These are phyloP conservation scores for Pseudoneurospora amorphoporcata DNA, from an alignment of 495 filamentous ascomycete genomes.

Conservation along the genomic window DNA sequence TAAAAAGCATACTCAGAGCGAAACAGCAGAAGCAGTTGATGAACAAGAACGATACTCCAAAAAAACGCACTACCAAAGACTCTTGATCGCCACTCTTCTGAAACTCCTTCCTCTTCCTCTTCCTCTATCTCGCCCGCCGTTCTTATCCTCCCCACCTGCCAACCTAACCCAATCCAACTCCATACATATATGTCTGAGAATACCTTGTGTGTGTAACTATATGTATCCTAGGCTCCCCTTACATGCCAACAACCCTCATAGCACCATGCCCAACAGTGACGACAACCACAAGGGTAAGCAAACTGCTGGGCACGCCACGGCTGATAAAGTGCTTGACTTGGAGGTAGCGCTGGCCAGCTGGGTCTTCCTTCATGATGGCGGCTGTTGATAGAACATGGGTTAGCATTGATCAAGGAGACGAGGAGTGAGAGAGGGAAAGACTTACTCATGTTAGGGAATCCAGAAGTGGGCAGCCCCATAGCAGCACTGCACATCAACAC, in stretches of 20 bases:
- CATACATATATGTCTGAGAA: neutral
- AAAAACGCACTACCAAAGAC: neutral
- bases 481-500: conserved; percentile 56
- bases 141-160: neutral
- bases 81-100: neutral
- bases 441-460: conserved; percentile 99
- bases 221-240: conserved; percentile 3
- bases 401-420: neutral
- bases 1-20: neutral
- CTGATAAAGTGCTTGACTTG: conserved; percentile 90
- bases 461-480: conserved; percentile 90
- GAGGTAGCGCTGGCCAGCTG: conserved; percentile 83
- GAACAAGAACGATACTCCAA: neutral
- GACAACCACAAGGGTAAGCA: conserved; percentile 73
- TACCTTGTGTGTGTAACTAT: neutral
- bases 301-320: conserved; percentile 73
- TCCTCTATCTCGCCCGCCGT: neutral
- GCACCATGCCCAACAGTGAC: conserved; percentile 79
- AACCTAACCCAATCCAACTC: too few relatives aligned
- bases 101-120: neutral
- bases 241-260: conserved; percentile 73
- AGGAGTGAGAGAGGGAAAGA: conserved; percentile 9
- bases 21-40: neutral
- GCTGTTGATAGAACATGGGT: conserved; percentile 37
- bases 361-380: conserved; percentile 98